phyloP scores from a whole-genome alignment of 768 basidiomycete genomes.

The Boletus tomentosulus region DNA sequence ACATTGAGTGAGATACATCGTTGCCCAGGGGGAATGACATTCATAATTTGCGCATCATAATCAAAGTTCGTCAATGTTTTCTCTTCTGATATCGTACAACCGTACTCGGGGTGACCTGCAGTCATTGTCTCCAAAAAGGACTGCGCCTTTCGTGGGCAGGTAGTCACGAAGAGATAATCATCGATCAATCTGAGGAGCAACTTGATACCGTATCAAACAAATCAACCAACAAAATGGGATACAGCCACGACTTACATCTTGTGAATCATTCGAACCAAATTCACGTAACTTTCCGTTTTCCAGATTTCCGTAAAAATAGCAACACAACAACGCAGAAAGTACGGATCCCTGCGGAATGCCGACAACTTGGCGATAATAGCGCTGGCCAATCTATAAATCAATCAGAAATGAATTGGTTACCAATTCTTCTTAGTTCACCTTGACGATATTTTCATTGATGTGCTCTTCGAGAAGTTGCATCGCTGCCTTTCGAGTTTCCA shows the following conservation, averaged over 20 bases:
- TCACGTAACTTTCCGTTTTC: conserved; percentile 49
- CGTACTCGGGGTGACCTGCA: conserved; percentile 88
- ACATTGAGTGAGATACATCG: conserved; percentile 30
- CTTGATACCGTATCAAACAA: conserved; percentile 35
- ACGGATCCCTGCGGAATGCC: conserved; percentile 98
- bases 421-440: conserved; percentile 40
- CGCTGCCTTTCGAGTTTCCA: conserved; percentile 51
- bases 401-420: not conserved
- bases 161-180: conserved; percentile 89
- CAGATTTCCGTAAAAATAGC: conserved; percentile 91
- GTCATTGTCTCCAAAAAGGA: conserved; percentile 76
- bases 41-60: conserved; percentile 48
- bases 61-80: conserved; percentile 92
- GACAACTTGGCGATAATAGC: conserved; percentile 82
- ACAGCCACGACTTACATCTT: conserved; percentile 50
- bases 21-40: conserved; percentile 46
- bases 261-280: conserved; percentile 44
- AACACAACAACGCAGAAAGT: conserved; percentile 90
- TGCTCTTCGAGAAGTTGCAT: conserved; percentile 81
- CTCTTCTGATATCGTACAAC: conserved; percentile 82
- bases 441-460: conserved; percentile 89
- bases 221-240: not conserved
- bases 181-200: conserved; percentile 84
- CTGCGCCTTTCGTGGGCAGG: conserved; percentile 52
- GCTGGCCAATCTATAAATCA: conserved; percentile 60